phyloP scores from a whole-genome alignment of 306 rosid species.

The Abrus pulchellus region DNA sequence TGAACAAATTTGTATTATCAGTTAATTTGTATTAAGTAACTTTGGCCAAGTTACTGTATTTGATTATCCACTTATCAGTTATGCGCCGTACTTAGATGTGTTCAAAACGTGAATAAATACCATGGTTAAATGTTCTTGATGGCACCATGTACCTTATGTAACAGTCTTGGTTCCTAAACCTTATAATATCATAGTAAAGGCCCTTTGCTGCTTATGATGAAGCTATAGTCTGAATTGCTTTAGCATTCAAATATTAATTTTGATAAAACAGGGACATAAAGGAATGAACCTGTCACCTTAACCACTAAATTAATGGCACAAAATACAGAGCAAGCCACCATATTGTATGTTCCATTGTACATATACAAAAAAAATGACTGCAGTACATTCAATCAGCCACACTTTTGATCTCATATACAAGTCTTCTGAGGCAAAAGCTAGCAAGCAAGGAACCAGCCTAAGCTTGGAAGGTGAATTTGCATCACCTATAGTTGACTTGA shows the following conservation, averaged over 20 bases:
- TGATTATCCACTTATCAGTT: not conserved
- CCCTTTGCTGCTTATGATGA: constrained; percentile 8
- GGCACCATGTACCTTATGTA: constrained; percentile 19
- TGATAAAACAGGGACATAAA: constrained; percentile 9
- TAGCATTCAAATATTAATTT: constrained; percentile 1
- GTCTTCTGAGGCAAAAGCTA: constrained; percentile 46
- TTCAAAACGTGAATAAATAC: not conserved
- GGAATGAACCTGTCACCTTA: not conserved
- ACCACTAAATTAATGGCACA: constrained; percentile 28
- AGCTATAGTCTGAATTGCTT: constrained; percentile 1
- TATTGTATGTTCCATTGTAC: constrained; percentile 49
- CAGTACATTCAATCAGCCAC: constrained; percentile 49
- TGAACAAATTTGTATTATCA: not conserved
- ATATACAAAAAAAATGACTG: constrained; percentile 54
- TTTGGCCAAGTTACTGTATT: not conserved
- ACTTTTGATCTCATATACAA: constrained; percentile 39
- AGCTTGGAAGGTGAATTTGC: constrained; percentile 32
- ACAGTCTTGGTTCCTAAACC: not conserved
- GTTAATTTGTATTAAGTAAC: not conserved
- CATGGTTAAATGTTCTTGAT: not conserved
- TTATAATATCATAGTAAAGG: not conserved
- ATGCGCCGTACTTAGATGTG: not conserved
- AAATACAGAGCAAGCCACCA: constrained; percentile 42
- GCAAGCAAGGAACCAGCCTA: constrained; percentile 41
- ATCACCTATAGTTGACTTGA: constrained; percentile 66